Base-by-base conservation (phyloP, 106 monocot species). In the Amphibolis antarctica region DNA sequence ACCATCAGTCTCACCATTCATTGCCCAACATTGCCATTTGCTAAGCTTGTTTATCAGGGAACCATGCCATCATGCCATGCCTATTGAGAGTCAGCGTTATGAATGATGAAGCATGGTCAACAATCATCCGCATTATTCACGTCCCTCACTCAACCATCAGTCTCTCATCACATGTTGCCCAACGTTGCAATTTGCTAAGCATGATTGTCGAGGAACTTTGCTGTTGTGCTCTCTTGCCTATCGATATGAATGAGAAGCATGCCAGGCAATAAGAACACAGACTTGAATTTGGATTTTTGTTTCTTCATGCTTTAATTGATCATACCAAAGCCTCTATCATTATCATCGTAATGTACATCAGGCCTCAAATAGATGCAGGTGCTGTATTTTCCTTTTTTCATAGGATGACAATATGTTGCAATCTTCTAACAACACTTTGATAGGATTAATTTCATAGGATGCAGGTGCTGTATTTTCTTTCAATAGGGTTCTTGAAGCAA, bases 381-480 rank as follows among this genome's bases (percentile, higher is more conserved):
- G 80, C 83, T 78, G 83, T 83, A 76, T 77, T 71, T 53, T 72
- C 70, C 62, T 64, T 46, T 51, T 59, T 80, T 50, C 52, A 25
- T 49, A 59, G 69, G 76, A 71, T 36, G 15, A 17, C 67, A 53
- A 69, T 42, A 15, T 47, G 24, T 46, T 27, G 1, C 25, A 51
- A 50, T 65, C 2, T 10, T 52, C n/a, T n/a, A n/a, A n/a, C n/a
- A n/a, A n/a, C n/a, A n/a, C n/a, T n/a, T n/a, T n/a, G n/a, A n/a
- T n/a, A n/a, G n/a, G n/a, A n/a, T n/a, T n/a, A n/a, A n/a, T n/a
- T n/a, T n/a, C n/a, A n/a, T n/a, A n/a, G n/a, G 58, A 13, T 70
- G 47, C 77, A 88, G 88, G 88, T 88, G 80, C 83, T 78, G 83
- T 83, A 76, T 77, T 71, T 53, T 72, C 70, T 58, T 64, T 46